Evolutionary conservation across 2,329 filamentous ascomycete genomes (phyloP).

Genomic region (Cladosporium sp.): DNA sequence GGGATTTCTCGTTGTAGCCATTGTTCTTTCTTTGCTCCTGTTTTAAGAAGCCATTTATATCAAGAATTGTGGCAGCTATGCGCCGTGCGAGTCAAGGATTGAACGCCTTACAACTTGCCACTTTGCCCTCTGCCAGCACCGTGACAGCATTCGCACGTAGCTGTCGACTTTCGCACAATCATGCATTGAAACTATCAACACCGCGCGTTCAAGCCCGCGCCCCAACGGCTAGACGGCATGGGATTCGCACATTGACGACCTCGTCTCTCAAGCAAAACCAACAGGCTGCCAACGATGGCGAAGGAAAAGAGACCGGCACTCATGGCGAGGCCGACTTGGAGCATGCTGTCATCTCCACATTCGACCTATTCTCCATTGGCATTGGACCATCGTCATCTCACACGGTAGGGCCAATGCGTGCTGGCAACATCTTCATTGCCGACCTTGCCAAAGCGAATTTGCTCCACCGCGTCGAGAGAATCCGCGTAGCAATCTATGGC

Average conservation of each 20-base stretch:
- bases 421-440: slow-evolving; percentile 55
- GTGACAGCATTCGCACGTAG: background rate
- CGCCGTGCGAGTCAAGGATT: slow-evolving; percentile 7
- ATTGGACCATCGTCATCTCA: slow-evolving; percentile 57
- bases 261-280: background rate
- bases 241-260: background rate
- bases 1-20: background rate
- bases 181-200: background rate
- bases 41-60: background rate
- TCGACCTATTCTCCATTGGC: slow-evolving; percentile 56
- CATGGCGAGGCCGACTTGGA: slow-evolving; percentile 56
- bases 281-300: slow-evolving; percentile 19
- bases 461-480: slow-evolving; percentile 50
- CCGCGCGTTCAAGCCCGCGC: background rate
- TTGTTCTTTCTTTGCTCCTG: slow-evolving; percentile 4
- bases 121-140: background rate
- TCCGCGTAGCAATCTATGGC: slow-evolving; percentile 54
- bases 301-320: slow-evolving; percentile 43
- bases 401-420: slow-evolving; percentile 56
- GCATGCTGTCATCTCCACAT: slow-evolving; percentile 56
- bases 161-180: slow-evolving; percentile 2
- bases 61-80: background rate
- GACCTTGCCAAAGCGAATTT: slow-evolving; percentile 52
- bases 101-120: background rate
- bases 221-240: background rate